phyloP scores from a whole-genome alignment of 805 yeast species.

The Candida awuae region DNA sequence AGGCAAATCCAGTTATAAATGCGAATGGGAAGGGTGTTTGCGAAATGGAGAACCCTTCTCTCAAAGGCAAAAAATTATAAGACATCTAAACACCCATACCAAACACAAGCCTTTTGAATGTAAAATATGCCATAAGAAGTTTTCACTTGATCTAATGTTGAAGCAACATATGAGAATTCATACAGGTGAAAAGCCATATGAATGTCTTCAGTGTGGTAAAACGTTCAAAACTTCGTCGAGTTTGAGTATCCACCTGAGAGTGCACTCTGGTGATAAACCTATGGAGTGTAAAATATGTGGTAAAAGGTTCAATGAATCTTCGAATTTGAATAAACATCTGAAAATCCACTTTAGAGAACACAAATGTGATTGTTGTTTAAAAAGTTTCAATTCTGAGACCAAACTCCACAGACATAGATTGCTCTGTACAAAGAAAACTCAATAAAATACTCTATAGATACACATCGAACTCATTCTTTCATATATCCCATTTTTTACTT shows the following conservation, averaged over 20 bases:
- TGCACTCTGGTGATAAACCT: conserved; percentile 90
- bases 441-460: conserved; percentile 65
- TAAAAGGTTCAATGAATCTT: conserved; percentile 79
- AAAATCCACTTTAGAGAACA: conserved; percentile 57
- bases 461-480: conserved; percentile 58
- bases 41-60: conserved; percentile 54
- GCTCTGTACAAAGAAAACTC: conserved; percentile 39
- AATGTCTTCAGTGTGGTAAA: conserved; percentile 67
- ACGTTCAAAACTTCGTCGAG: conserved; percentile 76
- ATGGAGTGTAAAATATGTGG: conserved; percentile 72
- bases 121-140: conserved; percentile 54
- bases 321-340: conserved; percentile 84
- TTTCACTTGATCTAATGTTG: conserved; percentile 72
- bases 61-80: conserved; percentile 76
- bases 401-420: conserved; percentile 35
- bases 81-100: conserved; percentile 88
- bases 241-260: conserved; percentile 72
- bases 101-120: conserved; percentile 76
- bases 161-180: conserved; percentile 78
- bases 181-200: conserved; percentile 83
- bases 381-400: conserved; percentile 40
- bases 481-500: too few species aligned
- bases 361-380: conserved; percentile 46
- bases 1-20: conserved; percentile 60
- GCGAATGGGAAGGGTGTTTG: conserved; percentile 74